A percentile compares a stretch with the other conserved stretches of the same genome.
These are phyloP conservation scores for Fusarium luffae DNA, from an alignment of 2,329 filamentous ascomycete genomes.

Conservation along the genomic window DNA sequence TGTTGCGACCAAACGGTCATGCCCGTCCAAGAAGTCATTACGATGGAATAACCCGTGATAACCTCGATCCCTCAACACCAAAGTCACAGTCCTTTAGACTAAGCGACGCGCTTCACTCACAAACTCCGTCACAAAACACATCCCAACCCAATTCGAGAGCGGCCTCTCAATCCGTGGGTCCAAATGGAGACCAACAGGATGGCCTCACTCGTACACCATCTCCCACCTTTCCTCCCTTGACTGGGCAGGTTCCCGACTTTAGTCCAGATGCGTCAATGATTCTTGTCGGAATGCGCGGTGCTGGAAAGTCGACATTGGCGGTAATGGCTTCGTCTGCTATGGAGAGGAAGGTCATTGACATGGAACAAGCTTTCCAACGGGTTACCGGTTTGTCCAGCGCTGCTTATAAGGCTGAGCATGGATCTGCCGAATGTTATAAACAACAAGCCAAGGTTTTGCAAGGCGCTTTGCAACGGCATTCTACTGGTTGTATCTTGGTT, in stretches of 20 bases:
- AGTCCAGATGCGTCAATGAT: conserved; percentile 75
- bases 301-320: conserved; percentile 80
- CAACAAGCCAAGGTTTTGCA: conserved; percentile 72
- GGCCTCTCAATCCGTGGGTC: conserved; percentile 26
- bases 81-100: conserved; percentile 25
- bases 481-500: conserved; percentile 73
- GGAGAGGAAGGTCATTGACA: conserved; percentile 74
- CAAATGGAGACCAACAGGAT: conserved; percentile 26
- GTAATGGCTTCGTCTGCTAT: conserved; percentile 80
- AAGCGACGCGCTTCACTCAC: conserved; percentile 15
- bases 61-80: conserved; percentile 28
- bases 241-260: conserved; percentile 56
- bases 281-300: conserved; percentile 77
- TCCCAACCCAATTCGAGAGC: conserved; percentile 22
- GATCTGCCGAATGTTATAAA: conserved; percentile 69
- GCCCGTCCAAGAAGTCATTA: conserved; percentile 26
- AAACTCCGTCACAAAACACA: conserved; percentile 13
- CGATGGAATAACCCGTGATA: conserved; percentile 28
- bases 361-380: conserved; percentile 75
- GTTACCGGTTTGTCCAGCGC: conserved; percentile 70
- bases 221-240: conserved; percentile 41
- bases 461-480: conserved; percentile 67
- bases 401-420: conserved; percentile 71
- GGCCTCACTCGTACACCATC: conserved; percentile 44
- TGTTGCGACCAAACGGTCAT: conserved; percentile 30